Evolutionary conservation across 345 rosid species (phyloP).

Genomic region (Melaleuca quinquenervia): DNA sequence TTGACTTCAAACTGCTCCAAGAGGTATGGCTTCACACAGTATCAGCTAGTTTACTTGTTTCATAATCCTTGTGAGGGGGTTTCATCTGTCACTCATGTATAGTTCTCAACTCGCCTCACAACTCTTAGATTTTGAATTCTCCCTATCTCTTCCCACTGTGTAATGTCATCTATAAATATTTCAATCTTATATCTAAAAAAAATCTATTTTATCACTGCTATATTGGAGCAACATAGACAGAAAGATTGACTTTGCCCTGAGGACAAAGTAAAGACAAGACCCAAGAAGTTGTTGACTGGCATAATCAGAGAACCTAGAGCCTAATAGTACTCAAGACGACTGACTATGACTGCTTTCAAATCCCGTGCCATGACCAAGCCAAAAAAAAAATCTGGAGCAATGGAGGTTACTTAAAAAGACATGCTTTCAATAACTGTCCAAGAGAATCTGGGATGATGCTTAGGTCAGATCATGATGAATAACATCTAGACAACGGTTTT

Average conservation of each 20-base stretch:
- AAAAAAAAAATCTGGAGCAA: neutral
- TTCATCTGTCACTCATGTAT: neutral
- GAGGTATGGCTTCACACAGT: neutral
- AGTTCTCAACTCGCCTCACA: neutral
- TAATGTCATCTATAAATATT: neutral
- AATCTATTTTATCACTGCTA: neutral
- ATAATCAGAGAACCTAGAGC: neutral
- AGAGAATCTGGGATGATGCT: neutral
- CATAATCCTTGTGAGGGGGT: neutral
- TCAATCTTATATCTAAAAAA: neutral
- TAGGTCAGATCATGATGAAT: neutral
- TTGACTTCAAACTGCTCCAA: neutral
- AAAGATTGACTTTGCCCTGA: neutral
- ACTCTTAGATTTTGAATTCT: neutral
- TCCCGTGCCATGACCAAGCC: neutral
- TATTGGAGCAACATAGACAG: neutral
- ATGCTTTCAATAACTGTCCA: neutral
- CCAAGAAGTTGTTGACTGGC: neutral
- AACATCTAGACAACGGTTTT: neutral
- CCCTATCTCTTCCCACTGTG: neutral
- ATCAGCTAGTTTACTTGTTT: neutral
- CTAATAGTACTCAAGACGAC: neutral
- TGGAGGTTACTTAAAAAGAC: neutral
- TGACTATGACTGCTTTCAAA: neutral
- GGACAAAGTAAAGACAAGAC: neutral